Evolutionary conservation across 768 basidiomycete species (phyloP).

Genomic region (Rhodotorula babjevae): DNA sequence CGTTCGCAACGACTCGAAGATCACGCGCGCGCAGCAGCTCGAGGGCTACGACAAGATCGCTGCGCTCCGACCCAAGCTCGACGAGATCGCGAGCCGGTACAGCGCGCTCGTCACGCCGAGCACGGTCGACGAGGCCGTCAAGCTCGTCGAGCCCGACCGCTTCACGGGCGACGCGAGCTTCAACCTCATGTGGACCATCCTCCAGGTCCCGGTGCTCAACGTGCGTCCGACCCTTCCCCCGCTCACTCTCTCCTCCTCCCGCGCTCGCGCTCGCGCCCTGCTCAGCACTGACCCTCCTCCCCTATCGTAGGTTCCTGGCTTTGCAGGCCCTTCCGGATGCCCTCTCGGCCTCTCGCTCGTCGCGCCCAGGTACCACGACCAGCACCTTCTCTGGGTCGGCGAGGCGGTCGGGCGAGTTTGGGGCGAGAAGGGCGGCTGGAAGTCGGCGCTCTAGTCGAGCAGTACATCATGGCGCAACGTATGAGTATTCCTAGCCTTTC

Average conservation of each 20-base stretch:
- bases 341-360: conserved; percentile 47
- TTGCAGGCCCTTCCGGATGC: conserved; percentile 42
- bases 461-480: too few relatives aligned
- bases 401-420: conserved; percentile 41
- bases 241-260: too few relatives aligned
- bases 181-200: conserved; percentile 41
- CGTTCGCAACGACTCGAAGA: conserved; percentile 39
- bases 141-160: conserved; percentile 35
- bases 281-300: not conserved
- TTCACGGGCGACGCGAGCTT: conserved; percentile 40
- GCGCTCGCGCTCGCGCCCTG: too few relatives aligned
- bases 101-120: conserved; percentile 44
- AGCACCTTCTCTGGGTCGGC: conserved; percentile 40
- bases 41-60: conserved; percentile 44
- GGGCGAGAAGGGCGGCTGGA: conserved; percentile 33
- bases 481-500: too few relatives aligned
- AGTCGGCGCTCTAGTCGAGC: conserved; percentile 6
- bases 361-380: conserved; percentile 44
- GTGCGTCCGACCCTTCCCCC: not conserved
- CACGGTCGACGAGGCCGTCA: conserved; percentile 42
- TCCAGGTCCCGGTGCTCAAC: conserved; percentile 1
- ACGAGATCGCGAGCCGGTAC: conserved; percentile 43
- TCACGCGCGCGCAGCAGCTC: conserved; percentile 35
- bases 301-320: conserved; percentile 44
- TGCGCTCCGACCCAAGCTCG: conserved; percentile 42